A percentile compares a stretch with the other conserved stretches of the same genome.
Evolutionary conservation across 2,329 filamentous ascomycete species (phyloP).

Genomic region (Claviceps monticola): DNA sequence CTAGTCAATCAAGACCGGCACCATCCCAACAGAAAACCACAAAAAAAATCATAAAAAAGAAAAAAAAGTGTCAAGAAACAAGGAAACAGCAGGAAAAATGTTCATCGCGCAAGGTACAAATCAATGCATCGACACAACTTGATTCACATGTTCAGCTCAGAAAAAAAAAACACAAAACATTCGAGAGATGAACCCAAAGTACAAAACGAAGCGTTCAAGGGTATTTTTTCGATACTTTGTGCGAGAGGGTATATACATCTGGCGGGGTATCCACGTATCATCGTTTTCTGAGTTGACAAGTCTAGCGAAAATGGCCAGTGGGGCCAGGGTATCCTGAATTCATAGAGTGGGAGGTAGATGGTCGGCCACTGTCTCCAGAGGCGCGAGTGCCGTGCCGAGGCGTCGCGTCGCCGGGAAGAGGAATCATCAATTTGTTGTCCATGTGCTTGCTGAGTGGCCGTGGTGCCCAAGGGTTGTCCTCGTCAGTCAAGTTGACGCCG

Average conservation of each 20-base stretch:
- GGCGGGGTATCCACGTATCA: conserved; percentile 45
- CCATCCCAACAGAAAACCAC: conserved; percentile 9
- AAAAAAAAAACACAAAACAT: not conserved
- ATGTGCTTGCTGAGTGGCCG: conserved; percentile 52
- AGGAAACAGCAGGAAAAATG: not conserved
- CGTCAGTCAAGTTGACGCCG: conserved; percentile 84
- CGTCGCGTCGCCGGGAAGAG: conserved; percentile 67
- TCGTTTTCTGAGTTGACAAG: conserved; percentile 29
- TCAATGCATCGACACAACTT: conserved; percentile 7
- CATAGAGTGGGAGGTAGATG: conserved; percentile 88
- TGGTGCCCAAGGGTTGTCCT: conserved; percentile 56
- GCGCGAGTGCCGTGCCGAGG: conserved; percentile 72
- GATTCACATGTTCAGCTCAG: not conserved
- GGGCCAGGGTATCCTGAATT: conserved; percentile 92
- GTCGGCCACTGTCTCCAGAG: conserved; percentile 82
- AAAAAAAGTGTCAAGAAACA: conserved; percentile 5
- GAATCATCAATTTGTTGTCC: conserved; percentile 47
- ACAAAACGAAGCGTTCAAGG: conserved; percentile 21
- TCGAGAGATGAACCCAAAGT: not conserved
- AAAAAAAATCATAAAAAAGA: conserved; percentile 1
- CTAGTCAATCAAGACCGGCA: conserved; percentile 21
- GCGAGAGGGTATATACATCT: conserved; percentile 56
- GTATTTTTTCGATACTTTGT: conserved; percentile 37
- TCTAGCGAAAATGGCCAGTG: conserved; percentile 83
- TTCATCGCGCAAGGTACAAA: conserved; percentile 6